Percentiles rank a stretch among this genome's conserved stretches.
phyloP scores from a whole-genome alignment of 2,329 filamentous ascomycete species.

The Biscogniauxia marginata region DNA sequence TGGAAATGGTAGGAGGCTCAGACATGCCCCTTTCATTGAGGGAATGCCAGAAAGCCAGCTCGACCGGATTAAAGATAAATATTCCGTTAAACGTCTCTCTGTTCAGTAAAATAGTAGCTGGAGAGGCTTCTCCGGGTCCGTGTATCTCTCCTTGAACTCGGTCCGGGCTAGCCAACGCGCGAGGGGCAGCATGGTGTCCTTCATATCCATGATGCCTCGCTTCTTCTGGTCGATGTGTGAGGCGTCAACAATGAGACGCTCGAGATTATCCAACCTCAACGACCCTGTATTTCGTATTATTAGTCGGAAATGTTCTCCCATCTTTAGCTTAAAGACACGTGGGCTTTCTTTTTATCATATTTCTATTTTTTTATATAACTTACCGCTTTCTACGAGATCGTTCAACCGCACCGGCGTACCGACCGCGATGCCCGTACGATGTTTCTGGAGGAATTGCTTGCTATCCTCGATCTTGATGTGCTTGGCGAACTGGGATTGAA shows the following conservation, averaged over 20 bases:
- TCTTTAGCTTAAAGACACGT: too few species aligned
- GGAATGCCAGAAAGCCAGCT: neutral
- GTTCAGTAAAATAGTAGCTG: slow-evolving; percentile 67
- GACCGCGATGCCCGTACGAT: slow-evolving; percentile 79
- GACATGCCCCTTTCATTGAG: neutral
- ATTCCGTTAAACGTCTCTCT: too few species aligned
- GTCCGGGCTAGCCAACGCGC: slow-evolving; percentile 69
- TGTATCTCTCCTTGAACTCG: slow-evolving; percentile 71
- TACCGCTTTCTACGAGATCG: slow-evolving; percentile 80
- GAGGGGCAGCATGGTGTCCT: slow-evolving; percentile 81
- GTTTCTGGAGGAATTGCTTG: slow-evolving; percentile 67
- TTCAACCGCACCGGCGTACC: slow-evolving; percentile 83
- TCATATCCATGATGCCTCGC: slow-evolving; percentile 91
- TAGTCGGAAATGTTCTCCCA: slow-evolving; percentile 3
- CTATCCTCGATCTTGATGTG: slow-evolving; percentile 95
- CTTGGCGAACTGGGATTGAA: slow-evolving; percentile 70
- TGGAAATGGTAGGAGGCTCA: neutral
- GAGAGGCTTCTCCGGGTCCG: slow-evolving; percentile 55
- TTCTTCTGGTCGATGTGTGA: slow-evolving; percentile 96
- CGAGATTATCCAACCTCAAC: slow-evolving; percentile 67
- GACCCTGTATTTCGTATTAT: slow-evolving; percentile 49
- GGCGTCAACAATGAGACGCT: slow-evolving; percentile 83
- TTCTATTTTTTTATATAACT: slow-evolving; percentile 21
- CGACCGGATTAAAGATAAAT: too few species aligned
- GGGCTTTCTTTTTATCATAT: too few species aligned